These are phyloP conservation scores for Somion occarium DNA, from an alignment of 1,284 basidiomycete species.

Conservation along the genomic window DNA sequence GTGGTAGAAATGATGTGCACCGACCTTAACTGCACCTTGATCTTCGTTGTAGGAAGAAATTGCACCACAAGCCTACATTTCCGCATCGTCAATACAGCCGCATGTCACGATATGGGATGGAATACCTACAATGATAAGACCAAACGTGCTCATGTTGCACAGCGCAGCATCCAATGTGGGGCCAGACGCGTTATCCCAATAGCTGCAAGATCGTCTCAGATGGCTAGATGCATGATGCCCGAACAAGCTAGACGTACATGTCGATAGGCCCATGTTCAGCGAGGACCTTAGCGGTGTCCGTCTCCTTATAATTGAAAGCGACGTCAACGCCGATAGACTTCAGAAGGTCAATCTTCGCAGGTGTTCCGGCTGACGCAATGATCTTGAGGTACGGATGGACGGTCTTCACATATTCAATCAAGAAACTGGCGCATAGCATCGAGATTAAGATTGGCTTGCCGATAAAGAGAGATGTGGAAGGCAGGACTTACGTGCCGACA, in stretches of 20 bases:
- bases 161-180: conserved; percentile 55
- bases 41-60: conserved; percentile 22
- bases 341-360: conserved; percentile 43
- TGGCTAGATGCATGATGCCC: background rate
- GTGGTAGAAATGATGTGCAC: too few relatives aligned
- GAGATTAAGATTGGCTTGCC: background rate
- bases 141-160: conserved; percentile 36
- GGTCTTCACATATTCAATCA: conserved; percentile 29
- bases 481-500: conserved; percentile 27
- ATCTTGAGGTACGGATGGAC: conserved; percentile 32
- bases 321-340: conserved; percentile 40
- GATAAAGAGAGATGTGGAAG: background rate
- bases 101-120: background rate
- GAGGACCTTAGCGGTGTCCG: conserved; percentile 33
- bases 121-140: conserved; percentile 49
- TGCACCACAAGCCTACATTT: conserved; percentile 15
- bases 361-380: conserved; percentile 46
- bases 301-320: conserved; percentile 49
- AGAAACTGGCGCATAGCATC: conserved; percentile 4
- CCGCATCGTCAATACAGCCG: background rate
- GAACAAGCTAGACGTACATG: conserved; percentile 16
- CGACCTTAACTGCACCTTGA: conserved; percentile 18
- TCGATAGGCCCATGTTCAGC: conserved; percentile 34
- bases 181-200: conserved; percentile 57
- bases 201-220: conserved; percentile 22